A percentile compares a stretch with the other conserved stretches of the same genome.
phyloP scores from a whole-genome alignment of 2,329 filamentous ascomycete genomes.

The Ophiostoma sp. region DNA sequence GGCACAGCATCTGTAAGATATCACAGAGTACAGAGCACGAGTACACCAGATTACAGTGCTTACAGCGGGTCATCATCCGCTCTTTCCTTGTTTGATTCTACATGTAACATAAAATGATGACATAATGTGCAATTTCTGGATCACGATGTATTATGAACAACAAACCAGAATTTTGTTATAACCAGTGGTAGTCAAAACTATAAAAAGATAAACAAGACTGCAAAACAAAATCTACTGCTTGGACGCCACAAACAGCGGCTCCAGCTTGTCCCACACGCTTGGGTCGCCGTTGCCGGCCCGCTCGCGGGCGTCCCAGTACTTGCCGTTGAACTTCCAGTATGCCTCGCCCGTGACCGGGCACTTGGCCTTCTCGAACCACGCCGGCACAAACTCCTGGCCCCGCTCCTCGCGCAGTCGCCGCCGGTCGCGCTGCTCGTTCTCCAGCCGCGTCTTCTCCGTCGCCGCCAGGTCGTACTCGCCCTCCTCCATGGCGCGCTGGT shows the following conservation, averaged over 20 bases:
- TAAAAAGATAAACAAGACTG: not conserved
- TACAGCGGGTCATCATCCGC: not conserved
- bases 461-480: constrained; percentile 94
- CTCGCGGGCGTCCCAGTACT: constrained; percentile 77
- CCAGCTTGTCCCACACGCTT: constrained; percentile 63
- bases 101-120: not conserved
- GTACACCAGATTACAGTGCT: not conserved
- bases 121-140: not conserved
- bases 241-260: constrained; percentile 57
- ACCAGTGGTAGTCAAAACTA: not conserved
- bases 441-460: constrained; percentile 86
- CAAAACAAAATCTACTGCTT: not conserved
- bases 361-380: constrained; percentile 73
- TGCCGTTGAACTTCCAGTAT: constrained; percentile 83
- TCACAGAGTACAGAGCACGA: not conserved
- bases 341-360: constrained; percentile 79
- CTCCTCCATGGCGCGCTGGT: constrained; percentile 97
- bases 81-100: not conserved
- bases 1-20: not conserved
- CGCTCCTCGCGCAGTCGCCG: constrained; percentile 65
- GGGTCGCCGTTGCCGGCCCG: constrained; percentile 56
- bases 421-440: constrained; percentile 81
- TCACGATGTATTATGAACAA: not conserved
- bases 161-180: not conserved
- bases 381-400: constrained; percentile 76